Conservation (phyloP, 73 alveolate genomes). For the Paramecium caudatum region DNA sequence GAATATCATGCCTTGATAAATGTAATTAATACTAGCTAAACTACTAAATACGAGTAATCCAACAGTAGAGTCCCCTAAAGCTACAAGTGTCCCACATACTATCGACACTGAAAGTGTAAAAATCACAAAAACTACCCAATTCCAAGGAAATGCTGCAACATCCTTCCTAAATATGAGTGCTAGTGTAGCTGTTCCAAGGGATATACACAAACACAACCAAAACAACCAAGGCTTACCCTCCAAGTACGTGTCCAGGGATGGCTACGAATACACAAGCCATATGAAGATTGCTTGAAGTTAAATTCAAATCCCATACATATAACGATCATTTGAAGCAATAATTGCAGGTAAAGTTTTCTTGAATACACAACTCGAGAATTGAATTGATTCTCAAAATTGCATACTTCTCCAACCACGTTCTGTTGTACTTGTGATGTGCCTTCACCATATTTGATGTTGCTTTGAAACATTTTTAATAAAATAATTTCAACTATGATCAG, state of each 20-base stretch:
- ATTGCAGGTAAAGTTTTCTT: conserved; percentile 4
- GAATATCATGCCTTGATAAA: conserved; percentile 19
- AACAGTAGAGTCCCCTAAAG: conserved; percentile 26
- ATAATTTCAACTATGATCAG: conserved; percentile 66
- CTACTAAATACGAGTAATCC: conserved; percentile 53
- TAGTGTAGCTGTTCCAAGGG: background rate
- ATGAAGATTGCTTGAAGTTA: background rate
- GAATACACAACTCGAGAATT: conserved; percentile 26
- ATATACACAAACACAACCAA: background rate
- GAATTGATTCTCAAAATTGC: conserved; percentile 44
- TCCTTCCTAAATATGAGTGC: conserved; percentile 7
- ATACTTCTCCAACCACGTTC: conserved; percentile 30
- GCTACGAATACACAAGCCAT: background rate
- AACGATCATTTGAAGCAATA: conserved; percentile 34
- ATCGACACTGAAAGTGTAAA: conserved; percentile 31
- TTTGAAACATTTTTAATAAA: conserved; percentile 7
- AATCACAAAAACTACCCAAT: conserved; percentile 12
- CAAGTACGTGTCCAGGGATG: conserved; percentile 20
- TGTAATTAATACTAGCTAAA: conserved; percentile 27
- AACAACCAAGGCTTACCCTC: conserved; percentile 36
- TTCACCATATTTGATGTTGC: conserved; percentile 1
- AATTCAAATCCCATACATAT: conserved; percentile 35
- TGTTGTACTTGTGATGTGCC: background rate
- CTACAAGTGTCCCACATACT: conserved; percentile 18
- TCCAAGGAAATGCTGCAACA: background rate